Base-by-base conservation (phyloP, 352 stramenopile genomes). In the Peronospora farinosa region DNA sequence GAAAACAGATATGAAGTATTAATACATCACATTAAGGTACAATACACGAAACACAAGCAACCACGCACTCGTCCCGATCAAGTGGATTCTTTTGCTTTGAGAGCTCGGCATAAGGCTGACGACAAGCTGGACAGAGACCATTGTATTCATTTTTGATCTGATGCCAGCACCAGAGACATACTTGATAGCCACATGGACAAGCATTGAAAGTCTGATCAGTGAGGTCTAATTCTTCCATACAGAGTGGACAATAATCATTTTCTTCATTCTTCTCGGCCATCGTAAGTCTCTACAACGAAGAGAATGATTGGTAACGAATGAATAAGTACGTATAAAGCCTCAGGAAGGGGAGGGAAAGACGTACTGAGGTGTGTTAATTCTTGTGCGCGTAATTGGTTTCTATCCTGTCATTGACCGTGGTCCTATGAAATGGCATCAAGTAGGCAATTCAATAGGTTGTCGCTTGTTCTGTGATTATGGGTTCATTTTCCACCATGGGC, bases 131-230 rank as follows among this genome's bases (percentile, higher is more conserved):
- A 72, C 97, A 99, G 7, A 98, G 75, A 5, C 84, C 92, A 38
- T 97, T 98, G 80, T 98, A 96, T 56, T 97, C 96, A 67, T 98
- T 97, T 74, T 97, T 97, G 66, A 99, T 98, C 54, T 97, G 90
- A 53, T 99, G 94, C 95, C 96, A 99, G 75, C 97, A 99, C 96
- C 96, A 99, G 64, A 99, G 97, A 84, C 97, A 99, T 10, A 98
- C 92, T 83, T 98, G 92, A 70, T 99, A 99, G 36, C 95, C 95
- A 66, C 96, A 99, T 64, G 96, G 96, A 80, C 96, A 99, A 4
- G 96, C 96, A 70, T 98, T 95, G 67, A 99, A 98, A 60, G 96
- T 96, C 69, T 96, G 88, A 84, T 99, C 96, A 45, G 95, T 98
- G 17, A 98, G 76, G 74, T 99, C 96, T 52, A 99, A 82, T 52